Percentiles rank a stretch among this genome's conserved stretches.
phyloP scores from a whole-genome alignment of 176 grass and related monocot species.

The Microstegium vimineum region DNA sequence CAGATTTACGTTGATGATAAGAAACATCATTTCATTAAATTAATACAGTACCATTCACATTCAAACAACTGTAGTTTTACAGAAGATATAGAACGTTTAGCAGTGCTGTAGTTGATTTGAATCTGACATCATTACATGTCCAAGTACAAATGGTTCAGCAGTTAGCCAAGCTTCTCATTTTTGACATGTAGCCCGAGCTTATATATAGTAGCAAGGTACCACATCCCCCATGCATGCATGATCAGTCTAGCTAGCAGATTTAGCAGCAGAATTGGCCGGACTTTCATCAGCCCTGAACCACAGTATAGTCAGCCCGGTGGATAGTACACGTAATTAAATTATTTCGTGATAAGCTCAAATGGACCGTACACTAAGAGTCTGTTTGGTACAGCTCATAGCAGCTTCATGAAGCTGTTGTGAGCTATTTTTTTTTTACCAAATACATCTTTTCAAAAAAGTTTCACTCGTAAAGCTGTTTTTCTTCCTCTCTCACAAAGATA shows the following conservation, averaged over 20 bases:
- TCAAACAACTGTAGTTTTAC: not conserved
- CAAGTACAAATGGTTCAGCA: not conserved
- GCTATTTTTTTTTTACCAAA: too few relatives aligned
- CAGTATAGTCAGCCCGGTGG: not conserved
- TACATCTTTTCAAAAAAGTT: too few relatives aligned
- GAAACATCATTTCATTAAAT: too few relatives aligned
- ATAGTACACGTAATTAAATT: conserved; percentile 19
- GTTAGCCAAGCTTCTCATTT: not conserved
- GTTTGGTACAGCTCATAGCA: too few relatives aligned
- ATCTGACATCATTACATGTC: not conserved
- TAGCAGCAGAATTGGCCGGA: not conserved
- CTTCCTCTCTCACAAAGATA: too few relatives aligned
- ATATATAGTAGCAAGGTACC: not conserved
- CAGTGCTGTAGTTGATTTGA: not conserved
- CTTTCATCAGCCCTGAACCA: not conserved
- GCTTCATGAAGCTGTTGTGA: too few relatives aligned
- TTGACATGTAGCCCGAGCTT: not conserved
- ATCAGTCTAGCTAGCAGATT: not conserved
- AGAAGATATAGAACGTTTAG: not conserved
- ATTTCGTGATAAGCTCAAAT: not conserved
- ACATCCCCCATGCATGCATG: too few relatives aligned
- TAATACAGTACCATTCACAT: not conserved
- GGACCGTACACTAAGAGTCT: conserved; percentile 24
- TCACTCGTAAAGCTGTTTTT: too few relatives aligned
- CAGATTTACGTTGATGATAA: not conserved